These are phyloP conservation scores for Geotrichum candidum DNA, from an alignment of 1,139 yeast genomes.

Conservation along the genomic window DNA sequence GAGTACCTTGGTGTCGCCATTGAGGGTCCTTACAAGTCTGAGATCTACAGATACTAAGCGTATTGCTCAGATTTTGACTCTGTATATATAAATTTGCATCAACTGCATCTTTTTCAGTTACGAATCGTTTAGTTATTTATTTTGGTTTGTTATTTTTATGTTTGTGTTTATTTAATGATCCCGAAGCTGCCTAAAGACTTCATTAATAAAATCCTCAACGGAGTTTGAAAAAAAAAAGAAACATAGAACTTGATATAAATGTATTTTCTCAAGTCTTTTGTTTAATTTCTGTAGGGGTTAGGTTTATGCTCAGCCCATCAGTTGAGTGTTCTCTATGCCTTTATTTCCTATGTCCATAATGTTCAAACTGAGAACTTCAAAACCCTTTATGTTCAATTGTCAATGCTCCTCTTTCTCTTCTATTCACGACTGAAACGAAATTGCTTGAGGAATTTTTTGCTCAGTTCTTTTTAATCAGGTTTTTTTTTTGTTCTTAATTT, in stretches of 20 bases:
- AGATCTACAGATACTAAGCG: conserved; percentile 90
- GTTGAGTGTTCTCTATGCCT: not conserved
- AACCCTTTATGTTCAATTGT: not conserved
- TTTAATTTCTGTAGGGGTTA: not conserved
- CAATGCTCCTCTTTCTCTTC: not conserved
- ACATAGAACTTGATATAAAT: too few species aligned
- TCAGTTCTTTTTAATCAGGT: not conserved
- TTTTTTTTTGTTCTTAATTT: too few species aligned
- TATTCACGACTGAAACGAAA: not conserved
- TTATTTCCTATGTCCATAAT: not conserved
- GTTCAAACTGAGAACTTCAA: not conserved
- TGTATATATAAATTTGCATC: conserved; percentile 22
- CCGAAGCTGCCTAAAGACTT: not conserved
- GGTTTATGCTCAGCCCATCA: not conserved
- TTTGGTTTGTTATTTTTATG: conserved; percentile 6
- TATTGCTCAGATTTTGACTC: conserved; percentile 1
- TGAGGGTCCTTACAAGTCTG: conserved; percentile 98
- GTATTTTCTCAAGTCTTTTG: too few species aligned
- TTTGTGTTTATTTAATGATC: not conserved
- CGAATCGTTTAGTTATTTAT: not conserved
- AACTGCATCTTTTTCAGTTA: conserved; percentile 22
- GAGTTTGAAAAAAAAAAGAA: not conserved
- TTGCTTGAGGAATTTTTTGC: not conserved
- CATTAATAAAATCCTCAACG: conserved; percentile 8
- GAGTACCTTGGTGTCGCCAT: conserved; percentile 90